Evolutionary conservation across 23 red algal genomes (phyloP).

Genomic region (Gracilariopsis chorda): DNA sequence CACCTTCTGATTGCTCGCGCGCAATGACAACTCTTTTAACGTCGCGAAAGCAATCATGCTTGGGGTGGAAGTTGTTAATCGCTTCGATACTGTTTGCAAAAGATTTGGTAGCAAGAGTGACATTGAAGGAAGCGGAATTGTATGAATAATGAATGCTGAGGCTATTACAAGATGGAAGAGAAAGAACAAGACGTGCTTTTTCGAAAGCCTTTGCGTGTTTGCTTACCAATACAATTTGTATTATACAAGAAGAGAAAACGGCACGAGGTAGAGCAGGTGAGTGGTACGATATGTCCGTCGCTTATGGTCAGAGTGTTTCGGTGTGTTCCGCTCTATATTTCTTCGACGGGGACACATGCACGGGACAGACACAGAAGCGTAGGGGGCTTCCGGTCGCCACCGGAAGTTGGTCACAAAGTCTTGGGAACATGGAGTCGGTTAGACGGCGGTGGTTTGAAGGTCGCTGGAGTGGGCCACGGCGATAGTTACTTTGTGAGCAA

Average conservation of each 20-base stretch:
- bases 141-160: slow-evolving; percentile 12
- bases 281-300: background rate
- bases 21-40: slow-evolving; percentile 67
- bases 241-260: background rate
- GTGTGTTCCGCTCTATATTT: background rate
- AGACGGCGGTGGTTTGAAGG: background rate
- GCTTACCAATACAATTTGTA: slow-evolving; percentile 31
- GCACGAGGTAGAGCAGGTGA: background rate
- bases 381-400: background rate
- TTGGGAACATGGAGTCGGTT: background rate
- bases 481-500: background rate
- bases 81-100: background rate
- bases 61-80: background rate
- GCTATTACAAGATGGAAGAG: background rate
- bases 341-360: background rate
- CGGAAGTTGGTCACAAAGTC: background rate
- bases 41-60: slow-evolving; percentile 32
- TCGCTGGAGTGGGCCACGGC: background rate
- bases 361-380: background rate
- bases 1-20: slow-evolving; percentile 86
- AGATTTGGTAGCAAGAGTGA: background rate
- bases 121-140: background rate
- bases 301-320: background rate
- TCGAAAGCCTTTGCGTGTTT: background rate
- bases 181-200: background rate